Evolutionary conservation across 78 protist species (phyloP).

Genomic region (Dictyostelium discoideum): DNA sequence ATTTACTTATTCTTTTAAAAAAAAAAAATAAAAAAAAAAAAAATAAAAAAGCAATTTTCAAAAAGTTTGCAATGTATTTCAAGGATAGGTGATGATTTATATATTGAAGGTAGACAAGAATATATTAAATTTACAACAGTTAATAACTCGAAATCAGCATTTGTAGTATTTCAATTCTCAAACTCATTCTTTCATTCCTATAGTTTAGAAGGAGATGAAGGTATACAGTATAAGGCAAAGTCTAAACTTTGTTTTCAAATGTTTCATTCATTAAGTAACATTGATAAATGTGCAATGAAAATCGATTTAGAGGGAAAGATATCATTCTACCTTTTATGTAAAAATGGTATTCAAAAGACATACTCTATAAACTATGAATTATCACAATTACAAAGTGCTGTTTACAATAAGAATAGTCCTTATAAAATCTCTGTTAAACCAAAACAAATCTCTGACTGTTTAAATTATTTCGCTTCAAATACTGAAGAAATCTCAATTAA

Average conservation of each 20-base stretch:
- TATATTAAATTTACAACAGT: conserved; percentile 49
- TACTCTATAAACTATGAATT: conserved; percentile 34
- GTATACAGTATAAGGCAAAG: conserved; percentile 12
- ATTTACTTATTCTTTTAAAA: neutral
- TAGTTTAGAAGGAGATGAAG: neutral
- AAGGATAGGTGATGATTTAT: conserved; percentile 47
- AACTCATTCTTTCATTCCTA: conserved; percentile 9
- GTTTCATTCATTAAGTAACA: conserved; percentile 21
- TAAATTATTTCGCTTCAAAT: neutral
- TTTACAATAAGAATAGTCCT: neutral
- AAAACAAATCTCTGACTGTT: conserved; percentile 13
- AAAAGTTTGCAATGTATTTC: conserved; percentile 54
- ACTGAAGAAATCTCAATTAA: conserved; percentile 34
- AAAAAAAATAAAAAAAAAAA: neutral
- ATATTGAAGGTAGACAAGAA: conserved; percentile 20
- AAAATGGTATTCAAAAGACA: conserved; percentile 28
- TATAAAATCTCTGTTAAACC: neutral
- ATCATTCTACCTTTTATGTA: conserved; percentile 7
- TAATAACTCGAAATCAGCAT: conserved; percentile 39
- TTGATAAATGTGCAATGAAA: conserved; percentile 40
- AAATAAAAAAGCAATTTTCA: conserved; percentile 19
- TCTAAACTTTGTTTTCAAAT: conserved; percentile 49
- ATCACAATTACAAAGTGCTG: neutral
- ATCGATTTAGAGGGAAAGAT: neutral
- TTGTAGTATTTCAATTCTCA: neutral